Percentiles rank a stretch among this genome's conserved stretches.
phyloP scores from a whole-genome alignment of 306 rosid species.

The Malus sylvestris region DNA sequence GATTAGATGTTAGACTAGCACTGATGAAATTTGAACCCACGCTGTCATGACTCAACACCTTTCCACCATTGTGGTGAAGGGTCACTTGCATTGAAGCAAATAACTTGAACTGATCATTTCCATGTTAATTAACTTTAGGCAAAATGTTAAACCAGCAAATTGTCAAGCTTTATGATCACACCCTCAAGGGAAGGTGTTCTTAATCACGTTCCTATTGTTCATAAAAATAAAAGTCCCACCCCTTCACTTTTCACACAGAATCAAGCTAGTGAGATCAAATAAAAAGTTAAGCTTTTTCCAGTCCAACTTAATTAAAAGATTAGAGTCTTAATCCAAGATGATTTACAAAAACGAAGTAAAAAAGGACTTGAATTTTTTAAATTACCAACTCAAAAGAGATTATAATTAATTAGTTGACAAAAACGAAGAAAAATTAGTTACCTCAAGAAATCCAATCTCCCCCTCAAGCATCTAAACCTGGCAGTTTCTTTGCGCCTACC shows the following conservation, averaged over 20 bases:
- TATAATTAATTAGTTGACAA: neutral
- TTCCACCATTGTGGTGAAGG: rapidly evolving
- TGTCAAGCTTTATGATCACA: neutral
- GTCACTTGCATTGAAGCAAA: too few species aligned
- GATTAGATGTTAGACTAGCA: too few species aligned
- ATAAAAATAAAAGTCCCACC: neutral
- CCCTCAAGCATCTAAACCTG: constrained; percentile 77
- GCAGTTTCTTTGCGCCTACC: constrained; percentile 80
- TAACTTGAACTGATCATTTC: too few species aligned
- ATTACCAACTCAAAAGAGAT: neutral
- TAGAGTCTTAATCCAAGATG: neutral
- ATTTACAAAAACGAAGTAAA: neutral
- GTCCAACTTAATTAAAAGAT: neutral
- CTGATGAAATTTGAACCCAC: rapidly evolving
- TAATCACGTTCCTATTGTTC: neutral
- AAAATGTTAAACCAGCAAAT: neutral
- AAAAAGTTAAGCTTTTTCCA: neutral
- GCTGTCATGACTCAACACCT: too few species aligned
- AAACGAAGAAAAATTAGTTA: constrained; percentile 4
- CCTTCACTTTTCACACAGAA: neutral
- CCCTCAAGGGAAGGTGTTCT: neutral
- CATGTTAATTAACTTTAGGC: neutral
- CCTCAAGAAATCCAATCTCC: constrained; percentile 74
- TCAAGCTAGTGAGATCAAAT: neutral
- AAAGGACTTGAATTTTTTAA: neutral